A percentile compares a stretch with the other conserved stretches of the same genome.
Evolutionary conservation across 2,329 filamentous ascomycete genomes (phyloP).

Genomic region (Penicillium italicum): DNA sequence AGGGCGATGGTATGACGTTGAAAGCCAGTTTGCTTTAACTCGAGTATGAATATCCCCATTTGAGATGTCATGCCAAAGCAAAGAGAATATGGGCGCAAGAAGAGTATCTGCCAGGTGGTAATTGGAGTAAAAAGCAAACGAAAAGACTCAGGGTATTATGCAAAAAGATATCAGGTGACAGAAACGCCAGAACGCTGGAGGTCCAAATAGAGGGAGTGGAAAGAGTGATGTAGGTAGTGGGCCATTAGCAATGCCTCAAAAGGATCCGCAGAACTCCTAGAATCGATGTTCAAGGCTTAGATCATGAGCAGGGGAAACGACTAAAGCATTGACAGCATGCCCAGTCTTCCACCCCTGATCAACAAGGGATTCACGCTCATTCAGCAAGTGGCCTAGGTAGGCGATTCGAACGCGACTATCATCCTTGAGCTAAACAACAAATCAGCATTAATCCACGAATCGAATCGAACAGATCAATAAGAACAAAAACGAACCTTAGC

Average conservation of each 20-base stretch:
- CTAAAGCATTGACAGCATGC: slow-evolving; percentile 72
- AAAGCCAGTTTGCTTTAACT: background rate
- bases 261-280: background rate
- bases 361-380: slow-evolving; percentile 61
- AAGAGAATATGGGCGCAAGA: background rate
- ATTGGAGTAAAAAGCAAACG: background rate
- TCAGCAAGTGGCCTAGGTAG: slow-evolving; percentile 77
- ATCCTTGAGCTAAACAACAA: slow-evolving; percentile 50
- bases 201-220: background rate
- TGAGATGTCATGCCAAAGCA: background rate
- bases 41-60: background rate
- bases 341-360: slow-evolving; percentile 72
- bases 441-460: slow-evolving; percentile 6
- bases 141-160: slow-evolving; percentile 28
- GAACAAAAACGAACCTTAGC: slow-evolving; percentile 53
- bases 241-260: background rate
- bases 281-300: background rate
- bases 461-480: background rate
- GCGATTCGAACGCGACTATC: slow-evolving; percentile 64
- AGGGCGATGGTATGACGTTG: background rate
- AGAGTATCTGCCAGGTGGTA: background rate
- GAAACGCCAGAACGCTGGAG: slow-evolving; percentile 20
- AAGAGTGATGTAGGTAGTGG: background rate
- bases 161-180: slow-evolving; percentile 14
- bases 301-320: slow-evolving; percentile 44